phyloP scores from a whole-genome alignment of 1,284 basidiomycete species.

The Cryptococcus sp. region DNA sequence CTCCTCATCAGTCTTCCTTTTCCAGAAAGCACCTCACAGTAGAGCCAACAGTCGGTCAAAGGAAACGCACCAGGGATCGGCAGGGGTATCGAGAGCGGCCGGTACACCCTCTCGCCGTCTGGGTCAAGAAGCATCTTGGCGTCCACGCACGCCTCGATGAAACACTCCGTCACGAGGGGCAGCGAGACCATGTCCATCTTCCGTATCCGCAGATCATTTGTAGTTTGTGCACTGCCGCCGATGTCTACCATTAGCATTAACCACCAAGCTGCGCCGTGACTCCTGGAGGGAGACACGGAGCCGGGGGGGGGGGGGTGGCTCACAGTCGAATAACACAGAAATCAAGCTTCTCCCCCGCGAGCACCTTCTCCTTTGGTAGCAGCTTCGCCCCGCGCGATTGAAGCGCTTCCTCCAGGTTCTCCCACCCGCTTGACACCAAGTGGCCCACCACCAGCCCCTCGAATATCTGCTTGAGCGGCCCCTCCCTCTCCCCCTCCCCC shows the following conservation, averaged over 20 bases:
- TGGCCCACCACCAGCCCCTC: conserved; percentile 38
- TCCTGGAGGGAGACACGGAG: neutral
- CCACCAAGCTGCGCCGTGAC: neutral
- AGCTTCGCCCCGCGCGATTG: conserved; percentile 24
- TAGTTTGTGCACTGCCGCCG: neutral
- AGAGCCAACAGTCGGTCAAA: neutral
- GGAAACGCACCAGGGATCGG: conserved; percentile 32
- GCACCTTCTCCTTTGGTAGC: conserved; percentile 31
- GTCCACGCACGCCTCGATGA: conserved; percentile 46
- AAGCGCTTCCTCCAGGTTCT: conserved; percentile 37
- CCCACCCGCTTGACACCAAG: conserved; percentile 31
- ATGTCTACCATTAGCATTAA: neutral
- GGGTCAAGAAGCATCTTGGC: conserved; percentile 33
- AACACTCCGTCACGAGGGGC: conserved; percentile 44
- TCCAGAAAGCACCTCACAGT: neutral
- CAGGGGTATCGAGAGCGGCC: conserved; percentile 30
- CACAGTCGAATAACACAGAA: conserved; percentile 46
- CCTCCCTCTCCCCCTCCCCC: no score
- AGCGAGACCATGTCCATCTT: no score
- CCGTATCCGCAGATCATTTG: neutral
- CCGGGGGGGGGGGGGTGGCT: conserved; percentile 13
- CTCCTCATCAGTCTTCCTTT: neutral
- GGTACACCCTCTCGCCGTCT: conserved; percentile 40
- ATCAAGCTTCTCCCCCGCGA: conserved; percentile 34
- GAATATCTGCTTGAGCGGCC: conserved; percentile 24